These are phyloP conservation scores for Alternaria solani DNA, from an alignment of 2,329 filamentous ascomycete genomes.

Conservation along the genomic window DNA sequence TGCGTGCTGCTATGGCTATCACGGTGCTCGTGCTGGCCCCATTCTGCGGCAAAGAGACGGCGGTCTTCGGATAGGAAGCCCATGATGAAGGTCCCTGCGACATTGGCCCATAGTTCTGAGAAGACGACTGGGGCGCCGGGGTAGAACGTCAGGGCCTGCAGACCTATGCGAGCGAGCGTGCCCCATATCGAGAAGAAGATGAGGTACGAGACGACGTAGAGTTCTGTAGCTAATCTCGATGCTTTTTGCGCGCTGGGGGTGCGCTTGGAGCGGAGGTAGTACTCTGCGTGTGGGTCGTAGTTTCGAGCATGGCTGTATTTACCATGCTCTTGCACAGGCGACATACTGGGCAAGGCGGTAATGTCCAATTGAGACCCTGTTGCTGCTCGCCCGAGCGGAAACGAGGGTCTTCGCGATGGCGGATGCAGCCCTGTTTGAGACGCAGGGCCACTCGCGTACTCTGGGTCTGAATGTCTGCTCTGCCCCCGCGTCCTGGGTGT, in stretches of 20 bases:
- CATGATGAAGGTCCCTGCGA: conserved; percentile 81
- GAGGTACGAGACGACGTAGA: conserved; percentile 79
- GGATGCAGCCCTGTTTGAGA: conserved; percentile 11
- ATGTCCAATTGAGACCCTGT: conserved; percentile 34
- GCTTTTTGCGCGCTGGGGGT: conserved; percentile 23
- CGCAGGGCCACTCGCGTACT: conserved; percentile 10
- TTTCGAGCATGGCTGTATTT: neutral
- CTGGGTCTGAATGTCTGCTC: conserved; percentile 8
- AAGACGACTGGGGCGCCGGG: conserved; percentile 78
- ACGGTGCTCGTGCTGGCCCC: conserved; percentile 54
- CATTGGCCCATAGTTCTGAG: conserved; percentile 85
- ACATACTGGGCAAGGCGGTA: conserved; percentile 41
- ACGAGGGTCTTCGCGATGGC: conserved; percentile 21
- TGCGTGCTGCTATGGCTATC: neutral
- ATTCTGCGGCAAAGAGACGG: conserved; percentile 75
- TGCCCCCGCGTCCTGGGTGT: conserved; percentile 10
- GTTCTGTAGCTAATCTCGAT: conserved; percentile 48
- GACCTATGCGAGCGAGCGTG: conserved; percentile 80
- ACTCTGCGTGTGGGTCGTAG: conserved; percentile 10
- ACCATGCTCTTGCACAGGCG: conserved; percentile 11
- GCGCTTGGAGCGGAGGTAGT: conserved; percentile 20
- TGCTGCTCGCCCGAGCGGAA: conserved; percentile 7
- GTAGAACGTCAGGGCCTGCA: conserved; percentile 82
- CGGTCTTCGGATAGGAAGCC: conserved; percentile 85
- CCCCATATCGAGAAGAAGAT: conserved; percentile 86